Conservation (phyloP, 495 filamentous ascomycete species). For the Talaromyces nanjingensis region DNA sequence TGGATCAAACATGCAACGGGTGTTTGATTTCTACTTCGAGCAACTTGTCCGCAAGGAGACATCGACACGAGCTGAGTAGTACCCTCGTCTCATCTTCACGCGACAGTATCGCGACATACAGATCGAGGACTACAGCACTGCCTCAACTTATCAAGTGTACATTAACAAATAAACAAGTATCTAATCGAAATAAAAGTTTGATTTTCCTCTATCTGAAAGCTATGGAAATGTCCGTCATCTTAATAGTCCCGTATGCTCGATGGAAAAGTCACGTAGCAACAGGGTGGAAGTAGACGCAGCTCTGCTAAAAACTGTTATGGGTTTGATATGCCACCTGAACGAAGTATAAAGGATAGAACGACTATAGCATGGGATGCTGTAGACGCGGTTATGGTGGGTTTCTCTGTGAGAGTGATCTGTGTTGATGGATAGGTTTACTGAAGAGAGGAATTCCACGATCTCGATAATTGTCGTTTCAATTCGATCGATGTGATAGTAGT, state of each 20-base stretch:
- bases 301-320: conserved; percentile 49
- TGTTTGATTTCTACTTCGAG: background rate
- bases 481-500: too few species aligned
- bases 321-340: conserved; percentile 48
- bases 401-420: background rate
- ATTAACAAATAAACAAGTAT: background rate
- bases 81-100: background rate
- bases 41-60: background rate
- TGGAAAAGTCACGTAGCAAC: conserved; percentile 26
- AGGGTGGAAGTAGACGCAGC: conserved; percentile 51
- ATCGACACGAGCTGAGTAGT: background rate
- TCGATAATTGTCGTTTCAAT: too few species aligned
- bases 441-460: too few species aligned
- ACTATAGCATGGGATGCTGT: conserved; percentile 32
- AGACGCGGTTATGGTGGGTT: conserved; percentile 24
- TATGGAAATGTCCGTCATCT: conserved; percentile 40
- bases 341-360: conserved; percentile 41
- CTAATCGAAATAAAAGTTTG: background rate
- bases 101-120: background rate
- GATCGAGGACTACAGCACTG: background rate
- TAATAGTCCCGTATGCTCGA: conserved; percentile 45
- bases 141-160: background rate
- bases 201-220: background rate
- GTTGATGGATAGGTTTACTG: background rate
- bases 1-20: background rate